A percentile compares a stretch with the other conserved stretches of the same genome.
Evolutionary conservation across 2,329 filamentous ascomycete species (phyloP).

Genomic region (Xylaria sp.): DNA sequence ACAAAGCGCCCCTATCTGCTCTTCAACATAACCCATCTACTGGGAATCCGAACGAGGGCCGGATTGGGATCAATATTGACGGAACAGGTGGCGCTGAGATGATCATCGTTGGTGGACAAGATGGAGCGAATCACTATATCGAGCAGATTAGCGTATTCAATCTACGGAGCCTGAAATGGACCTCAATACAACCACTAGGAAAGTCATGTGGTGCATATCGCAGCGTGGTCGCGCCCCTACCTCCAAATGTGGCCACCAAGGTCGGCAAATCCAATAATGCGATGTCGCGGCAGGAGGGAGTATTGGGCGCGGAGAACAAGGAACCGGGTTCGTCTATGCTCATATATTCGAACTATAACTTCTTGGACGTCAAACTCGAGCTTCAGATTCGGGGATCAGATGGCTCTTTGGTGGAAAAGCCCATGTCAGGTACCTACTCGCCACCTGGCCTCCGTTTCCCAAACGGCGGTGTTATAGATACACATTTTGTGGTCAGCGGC

Average conservation of each 20-base stretch:
- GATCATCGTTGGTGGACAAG: constrained; percentile 95
- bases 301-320: constrained; percentile 64
- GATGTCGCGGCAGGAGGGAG: constrained; percentile 56
- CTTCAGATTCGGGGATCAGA: constrained; percentile 88
- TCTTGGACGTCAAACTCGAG: constrained; percentile 95
- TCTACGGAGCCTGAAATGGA: constrained; percentile 93
- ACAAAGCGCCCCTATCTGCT: constrained; percentile 84
- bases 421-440: constrained; percentile 87
- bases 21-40: constrained; percentile 89
- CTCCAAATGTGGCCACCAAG: constrained; percentile 70
- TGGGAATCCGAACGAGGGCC: constrained; percentile 85
- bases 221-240: constrained; percentile 89
- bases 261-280: constrained; percentile 70
- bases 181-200: constrained; percentile 84
- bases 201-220: constrained; percentile 96
- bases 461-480: constrained; percentile 94
- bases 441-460: constrained; percentile 94
- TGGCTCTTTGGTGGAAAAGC: constrained; percentile 84
- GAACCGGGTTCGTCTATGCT: constrained; percentile 81
- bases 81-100: constrained; percentile 94
- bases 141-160: constrained; percentile 99
- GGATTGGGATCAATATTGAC: constrained; percentile 88
- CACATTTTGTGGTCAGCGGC: constrained; percentile 95
- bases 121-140: constrained; percentile 98
- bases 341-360: constrained; percentile 99